phyloP scores from a whole-genome alignment of 495 filamentous ascomycete species.

The Lophiostoma macrostomum region DNA sequence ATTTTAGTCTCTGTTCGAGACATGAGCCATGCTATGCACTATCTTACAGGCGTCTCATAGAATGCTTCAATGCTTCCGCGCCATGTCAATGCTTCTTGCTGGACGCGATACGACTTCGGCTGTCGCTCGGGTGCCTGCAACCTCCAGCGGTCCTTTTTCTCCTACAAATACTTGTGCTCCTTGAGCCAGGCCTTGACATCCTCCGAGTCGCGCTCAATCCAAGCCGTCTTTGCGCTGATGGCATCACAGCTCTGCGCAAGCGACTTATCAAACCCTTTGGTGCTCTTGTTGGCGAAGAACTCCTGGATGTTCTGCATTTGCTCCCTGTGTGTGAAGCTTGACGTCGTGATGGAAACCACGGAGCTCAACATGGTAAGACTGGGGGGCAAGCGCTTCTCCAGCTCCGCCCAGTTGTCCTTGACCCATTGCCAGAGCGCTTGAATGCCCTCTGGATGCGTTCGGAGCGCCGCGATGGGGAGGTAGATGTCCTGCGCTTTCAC shows the following conservation, averaged over 20 bases:
- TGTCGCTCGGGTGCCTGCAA: too few species aligned
- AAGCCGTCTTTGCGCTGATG: conserved; percentile 58
- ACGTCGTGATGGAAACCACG: conserved; percentile 79
- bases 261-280: conserved; percentile 64
- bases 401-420: conserved; percentile 77
- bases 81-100: too few species aligned
- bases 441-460: conserved; percentile 74
- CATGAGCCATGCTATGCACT: too few species aligned
- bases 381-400: conserved; percentile 77
- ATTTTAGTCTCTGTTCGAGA: too few species aligned
- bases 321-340: conserved; percentile 71
- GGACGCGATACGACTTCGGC: too few species aligned
- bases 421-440: conserved; percentile 80
- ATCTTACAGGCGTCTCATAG: too few species aligned
- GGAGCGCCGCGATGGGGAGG: conserved; percentile 74
- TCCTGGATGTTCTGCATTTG: conserved; percentile 70
- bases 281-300: conserved; percentile 80
- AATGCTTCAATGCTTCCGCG: too few species aligned
- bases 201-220: conserved; percentile 59
- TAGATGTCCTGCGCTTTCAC: conserved; percentile 97
- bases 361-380: conserved; percentile 78
- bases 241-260: conserved; percentile 61
- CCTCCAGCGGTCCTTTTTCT: too few species aligned
- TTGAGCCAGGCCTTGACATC: conserved; percentile 62
- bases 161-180: conserved; percentile 52